Evolutionary conservation across 768 basidiomycete genomes (phyloP).

Genomic region (Tephrocybe sp.): DNA sequence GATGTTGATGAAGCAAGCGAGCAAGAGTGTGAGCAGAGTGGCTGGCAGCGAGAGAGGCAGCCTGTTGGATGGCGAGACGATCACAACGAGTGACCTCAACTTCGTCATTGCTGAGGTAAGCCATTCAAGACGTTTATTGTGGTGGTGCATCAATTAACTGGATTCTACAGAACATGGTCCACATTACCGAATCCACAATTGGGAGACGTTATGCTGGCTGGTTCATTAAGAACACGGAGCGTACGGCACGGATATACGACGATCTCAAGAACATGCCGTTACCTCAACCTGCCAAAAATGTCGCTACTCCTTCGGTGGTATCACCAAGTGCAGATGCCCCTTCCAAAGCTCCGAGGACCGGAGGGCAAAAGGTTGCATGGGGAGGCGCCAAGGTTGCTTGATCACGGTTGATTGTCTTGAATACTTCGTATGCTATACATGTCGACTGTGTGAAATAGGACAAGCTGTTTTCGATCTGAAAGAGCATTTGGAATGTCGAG

Average conservation of each 20-base stretch:
- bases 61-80: slow-evolving; percentile 82
- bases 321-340: slow-evolving; percentile 24
- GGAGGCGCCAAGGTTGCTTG: slow-evolving; percentile 42
- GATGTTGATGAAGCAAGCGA: slow-evolving; percentile 93
- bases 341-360: slow-evolving; percentile 32
- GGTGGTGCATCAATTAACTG: not conserved
- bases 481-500: not conserved
- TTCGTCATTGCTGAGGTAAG: slow-evolving; percentile 92
- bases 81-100: slow-evolving; percentile 91
- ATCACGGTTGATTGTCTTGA: slow-evolving; percentile 1
- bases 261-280: slow-evolving; percentile 60
- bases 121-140: slow-evolving; percentile 8
- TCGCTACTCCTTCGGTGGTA: slow-evolving; percentile 22
- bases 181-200: slow-evolving; percentile 92
- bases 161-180: slow-evolving; percentile 81
- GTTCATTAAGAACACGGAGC: slow-evolving; percentile 96
- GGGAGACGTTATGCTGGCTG: slow-evolving; percentile 93
- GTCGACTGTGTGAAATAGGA: not conserved
- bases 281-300: slow-evolving; percentile 34
- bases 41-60: slow-evolving; percentile 52
- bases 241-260: slow-evolving; percentile 85
- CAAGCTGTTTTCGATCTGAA: not conserved
- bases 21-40: slow-evolving; percentile 72
- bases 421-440: too few species aligned
- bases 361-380: slow-evolving; percentile 65